Base-by-base conservation (phyloP, 805 yeast species). In the Brettanomyces bruxellensis region DNA sequence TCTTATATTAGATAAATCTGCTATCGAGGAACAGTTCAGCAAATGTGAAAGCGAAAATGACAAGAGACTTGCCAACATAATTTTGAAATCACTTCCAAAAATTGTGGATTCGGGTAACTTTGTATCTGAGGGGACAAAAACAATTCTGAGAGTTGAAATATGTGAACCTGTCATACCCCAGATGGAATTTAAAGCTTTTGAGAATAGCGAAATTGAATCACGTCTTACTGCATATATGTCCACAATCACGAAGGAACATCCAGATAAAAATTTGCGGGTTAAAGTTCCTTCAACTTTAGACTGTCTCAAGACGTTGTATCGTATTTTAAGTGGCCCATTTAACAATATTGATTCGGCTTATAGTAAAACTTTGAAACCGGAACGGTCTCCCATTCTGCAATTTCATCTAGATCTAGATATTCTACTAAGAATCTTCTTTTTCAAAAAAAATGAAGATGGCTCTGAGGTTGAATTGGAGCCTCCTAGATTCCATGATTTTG, bases 321-420 rank as follows among this genome's bases (percentile, higher is more conserved):
- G 77, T 49, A 82, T 84, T 7, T 64, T 86, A 41, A 76, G 71
- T 51, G 90, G 88, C 2, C 91, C 95, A 0, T 60, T 87, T 23
- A 59, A 68, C 7, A 60, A 72, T 24, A 61, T 58, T 2, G 65
- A 72, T 2, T 65, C 60, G 3, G 74, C 71, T 4, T 76, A 73
- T 9, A 62, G 69, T 3, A 81, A 76, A 55, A 77, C 83, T 0
- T 80, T 88, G 36, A 69, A 72, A 49, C 60, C 76, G 3, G 60
- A 65, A n/a, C 74, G 73, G 25, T 58, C 61, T 2, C 68, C 77
- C 13, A 65, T 72, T 1, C 62, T 84, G 47, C 41, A 43, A 22
- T 49, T 52, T 4, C 77, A 77, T 47, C 60, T 86, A 4, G 79
- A 83, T 51, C 70, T 83, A 2, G 60, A 65, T 0, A 63, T 85